These are phyloP conservation scores for Amylocarpus encephaloides DNA, from an alignment of 2,329 filamentous ascomycete genomes.

Conservation along the genomic window DNA sequence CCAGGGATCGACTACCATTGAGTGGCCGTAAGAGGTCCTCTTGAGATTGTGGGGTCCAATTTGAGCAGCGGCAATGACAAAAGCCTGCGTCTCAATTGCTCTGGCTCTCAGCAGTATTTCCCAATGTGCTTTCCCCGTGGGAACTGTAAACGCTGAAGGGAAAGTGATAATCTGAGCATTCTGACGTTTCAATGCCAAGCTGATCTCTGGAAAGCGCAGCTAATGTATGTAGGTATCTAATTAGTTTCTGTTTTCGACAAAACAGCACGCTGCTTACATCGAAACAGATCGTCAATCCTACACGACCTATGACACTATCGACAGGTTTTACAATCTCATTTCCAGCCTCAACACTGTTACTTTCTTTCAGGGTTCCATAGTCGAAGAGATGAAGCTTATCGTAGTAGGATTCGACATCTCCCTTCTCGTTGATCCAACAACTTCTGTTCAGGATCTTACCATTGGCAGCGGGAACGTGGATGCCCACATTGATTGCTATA, in stretches of 20 bases:
- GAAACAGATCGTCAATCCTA: constrained; percentile 84
- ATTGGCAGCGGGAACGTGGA: constrained; percentile 62
- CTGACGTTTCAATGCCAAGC: constrained; percentile 57
- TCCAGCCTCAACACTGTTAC: constrained; percentile 62
- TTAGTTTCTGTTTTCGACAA: background rate
- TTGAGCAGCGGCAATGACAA: constrained; percentile 82
- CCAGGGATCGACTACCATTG: constrained; percentile 83
- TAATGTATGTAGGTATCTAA: constrained; percentile 21
- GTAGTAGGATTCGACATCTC: constrained; percentile 56
- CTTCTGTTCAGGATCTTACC: constrained; percentile 55
- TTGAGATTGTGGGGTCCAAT: constrained; percentile 67
- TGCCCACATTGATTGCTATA: constrained; percentile 76
- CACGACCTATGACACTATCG: constrained; percentile 62
- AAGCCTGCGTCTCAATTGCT: constrained; percentile 84
- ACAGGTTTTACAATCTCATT: constrained; percentile 60
- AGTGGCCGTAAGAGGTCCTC: constrained; percentile 77
- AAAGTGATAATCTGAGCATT: constrained; percentile 75
- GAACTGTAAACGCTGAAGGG: constrained; percentile 83
- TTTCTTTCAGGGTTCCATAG: constrained; percentile 57
- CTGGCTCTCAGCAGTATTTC: constrained; percentile 68
- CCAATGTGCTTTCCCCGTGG: constrained; percentile 84
- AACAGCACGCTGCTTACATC: constrained; percentile 45
- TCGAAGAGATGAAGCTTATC: constrained; percentile 93
- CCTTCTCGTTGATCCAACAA: constrained; percentile 59
- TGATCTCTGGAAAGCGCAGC: constrained; percentile 74